A percentile compares a stretch with the other conserved stretches of the same genome.
Conservation (phyloP, 108 stramenopile species). For the Chaetoceros muelleri region DNA sequence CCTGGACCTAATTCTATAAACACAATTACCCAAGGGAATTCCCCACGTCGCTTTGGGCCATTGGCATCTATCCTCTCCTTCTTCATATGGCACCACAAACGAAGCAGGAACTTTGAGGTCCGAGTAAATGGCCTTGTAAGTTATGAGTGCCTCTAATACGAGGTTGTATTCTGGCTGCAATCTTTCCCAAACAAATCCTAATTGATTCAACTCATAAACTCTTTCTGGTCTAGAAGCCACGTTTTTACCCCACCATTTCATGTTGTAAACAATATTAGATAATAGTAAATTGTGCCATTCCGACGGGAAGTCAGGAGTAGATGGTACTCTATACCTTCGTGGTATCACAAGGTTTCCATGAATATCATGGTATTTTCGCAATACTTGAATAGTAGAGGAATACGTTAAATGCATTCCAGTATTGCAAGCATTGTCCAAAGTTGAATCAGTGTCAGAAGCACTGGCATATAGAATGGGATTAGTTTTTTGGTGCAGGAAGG, state of each 20-base stretch:
- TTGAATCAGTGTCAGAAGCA: too few relatives aligned
- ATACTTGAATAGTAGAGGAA: constrained; percentile 32
- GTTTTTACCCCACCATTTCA: constrained; percentile 74
- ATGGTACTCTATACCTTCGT: constrained; percentile 39
- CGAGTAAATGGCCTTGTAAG: constrained; percentile 33
- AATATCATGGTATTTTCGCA: constrained; percentile 32
- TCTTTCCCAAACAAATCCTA: constrained; percentile 78
- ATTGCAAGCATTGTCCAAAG: neutral
- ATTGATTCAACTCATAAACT: constrained; percentile 48
- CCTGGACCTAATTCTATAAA: constrained; percentile 49
- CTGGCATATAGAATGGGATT: too few relatives aligned
- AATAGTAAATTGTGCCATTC: constrained; percentile 63
- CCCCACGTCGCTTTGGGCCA: constrained; percentile 67
- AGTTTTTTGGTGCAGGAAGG: too few relatives aligned
- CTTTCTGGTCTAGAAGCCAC: constrained; percentile 41
- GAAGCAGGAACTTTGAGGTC: constrained; percentile 51
- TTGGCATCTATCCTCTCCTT: constrained; percentile 2
- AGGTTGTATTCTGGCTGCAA: constrained; percentile 79
- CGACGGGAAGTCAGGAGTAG: constrained; percentile 25
- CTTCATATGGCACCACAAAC: constrained; percentile 53
- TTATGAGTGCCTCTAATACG: constrained; percentile 56
- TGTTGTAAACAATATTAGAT: constrained; percentile 51
- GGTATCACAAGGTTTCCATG: constrained; percentile 57
- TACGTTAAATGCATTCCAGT: constrained; percentile 32
- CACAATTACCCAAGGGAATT: constrained; percentile 48